These are phyloP conservation scores for Melocanna baccifera DNA, from an alignment of 176 grass and related monocot species.

Conservation along the genomic window DNA sequence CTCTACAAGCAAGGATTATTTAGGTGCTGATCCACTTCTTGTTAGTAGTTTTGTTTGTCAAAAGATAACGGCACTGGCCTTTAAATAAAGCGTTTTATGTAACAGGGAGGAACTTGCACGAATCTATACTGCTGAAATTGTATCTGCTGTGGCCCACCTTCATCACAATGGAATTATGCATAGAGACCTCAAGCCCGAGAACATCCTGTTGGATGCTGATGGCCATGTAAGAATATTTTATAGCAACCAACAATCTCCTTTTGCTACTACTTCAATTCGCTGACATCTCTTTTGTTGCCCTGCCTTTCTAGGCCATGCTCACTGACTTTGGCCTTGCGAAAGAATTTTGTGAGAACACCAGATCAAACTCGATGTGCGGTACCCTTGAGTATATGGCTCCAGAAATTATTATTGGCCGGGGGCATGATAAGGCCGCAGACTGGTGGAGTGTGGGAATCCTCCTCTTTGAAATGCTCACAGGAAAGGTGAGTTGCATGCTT, in stretches of 20 bases:
- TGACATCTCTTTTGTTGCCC: neutral
- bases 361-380: conserved; percentile 92
- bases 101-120: conserved; percentile 89
- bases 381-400: conserved; percentile 97
- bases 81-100: conserved; percentile 22
- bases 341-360: conserved; percentile 79
- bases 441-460: conserved; percentile 99
- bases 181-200: conserved; percentile 97
- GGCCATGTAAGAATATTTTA: conserved; percentile 73
- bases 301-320: conserved; percentile 64
- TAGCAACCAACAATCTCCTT: neutral
- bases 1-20: conserved; percentile 93
- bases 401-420: conserved; percentile 80
- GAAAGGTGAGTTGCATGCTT: conserved; percentile 55
- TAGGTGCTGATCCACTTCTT: conserved; percentile 48
- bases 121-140: conserved; percentile 88
- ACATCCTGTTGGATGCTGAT: conserved; percentile 80
- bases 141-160: conserved; percentile 86
- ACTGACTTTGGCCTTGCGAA: conserved; percentile 96
- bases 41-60: neutral
- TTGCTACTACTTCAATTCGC: neutral
- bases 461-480: conserved; percentile 96
- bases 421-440: conserved; percentile 94
- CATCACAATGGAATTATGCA: conserved; percentile 94
- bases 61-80: neutral